Conservation (phyloP, 306 rosid species). For the Quercus parvula region DNA sequence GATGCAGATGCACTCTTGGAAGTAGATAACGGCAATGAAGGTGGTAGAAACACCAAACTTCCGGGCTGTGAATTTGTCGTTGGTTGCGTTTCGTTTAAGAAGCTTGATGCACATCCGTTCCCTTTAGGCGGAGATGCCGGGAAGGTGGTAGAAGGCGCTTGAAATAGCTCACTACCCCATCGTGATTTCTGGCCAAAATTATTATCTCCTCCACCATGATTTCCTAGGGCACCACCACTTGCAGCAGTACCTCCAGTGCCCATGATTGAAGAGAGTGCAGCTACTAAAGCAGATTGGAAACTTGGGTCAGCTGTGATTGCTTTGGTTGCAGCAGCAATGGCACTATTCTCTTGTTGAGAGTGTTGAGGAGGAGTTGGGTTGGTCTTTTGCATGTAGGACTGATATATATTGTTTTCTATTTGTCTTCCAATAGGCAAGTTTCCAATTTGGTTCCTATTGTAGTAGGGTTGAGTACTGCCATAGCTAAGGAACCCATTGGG, state of each 20-base stretch:
- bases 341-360: slow-evolving; percentile 26
- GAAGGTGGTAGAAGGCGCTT: slow-evolving; percentile 20
- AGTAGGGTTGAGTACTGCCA: slow-evolving; percentile 23
- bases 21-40: slow-evolving; percentile 55
- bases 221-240: slow-evolving; percentile 22
- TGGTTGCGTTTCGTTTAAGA: slow-evolving; percentile 35
- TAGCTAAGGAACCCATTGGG: slow-evolving; percentile 44
- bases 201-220: slow-evolving; percentile 33
- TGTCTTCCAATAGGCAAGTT: slow-evolving; percentile 41
- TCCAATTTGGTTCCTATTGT: slow-evolving; percentile 34
- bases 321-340: slow-evolving; percentile 89
- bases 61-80: slow-evolving; percentile 28
- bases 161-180: slow-evolving; percentile 41
- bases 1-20: slow-evolving; percentile 64
- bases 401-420: slow-evolving; percentile 34
- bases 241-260: slow-evolving; percentile 30
- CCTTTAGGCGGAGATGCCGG: slow-evolving; percentile 29
- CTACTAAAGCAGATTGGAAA: slow-evolving; percentile 83
- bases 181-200: slow-evolving; percentile 34
- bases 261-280: slow-evolving; percentile 68
- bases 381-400: slow-evolving; percentile 45
- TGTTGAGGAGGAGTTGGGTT: slow-evolving; percentile 12
- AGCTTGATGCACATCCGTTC: slow-evolving; percentile 50
- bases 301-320: slow-evolving; percentile 77
- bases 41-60: slow-evolving; percentile 40